Evolutionary conservation across 495 filamentous ascomycete species (phyloP), one percentile per base, ranked within the genome.

Genomic region (Letharia columbiana): DNA sequence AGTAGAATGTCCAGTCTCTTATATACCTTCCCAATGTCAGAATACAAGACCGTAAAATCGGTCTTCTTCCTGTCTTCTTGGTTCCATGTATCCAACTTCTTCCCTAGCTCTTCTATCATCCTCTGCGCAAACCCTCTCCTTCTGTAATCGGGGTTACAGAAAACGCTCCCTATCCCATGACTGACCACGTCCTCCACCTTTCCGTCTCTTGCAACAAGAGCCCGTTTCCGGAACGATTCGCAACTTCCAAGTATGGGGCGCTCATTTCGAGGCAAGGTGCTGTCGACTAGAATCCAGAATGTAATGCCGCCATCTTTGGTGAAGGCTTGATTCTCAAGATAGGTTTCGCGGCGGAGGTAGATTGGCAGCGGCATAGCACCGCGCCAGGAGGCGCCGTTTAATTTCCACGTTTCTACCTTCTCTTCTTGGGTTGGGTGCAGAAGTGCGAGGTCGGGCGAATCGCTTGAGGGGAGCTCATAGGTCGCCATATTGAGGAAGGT

Each of bases 101-200:
- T 77, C 62, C 77, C 79, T 62, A 86, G 68, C 69, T 84, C 84
- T 57, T 79, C 76, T 68, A 90, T 77, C 86, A 91, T 86, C 52
- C 91, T 79, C 62, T 82, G 82, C 0, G 90, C 91, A 75, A 96
- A 97, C 28, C 92, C 90, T 60, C 81, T 83, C 12, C 89, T 87
- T 66, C 94, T 75, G 70, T 83, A 88, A 69, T 85, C 78, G 2
- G 84, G 82, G 20, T 90, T 84, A 49, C 87, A 91, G 75, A 91
- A 98, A 2, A 98, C 94, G 67, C 89, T 91, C 18, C 88, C 91
- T 50, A 98, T 83, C 12, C 90, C 90, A 75, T 96, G 87, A 23
- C 84, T 83, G n/a, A 87, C 75, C 4, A 84, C 83, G 50, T 96
- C 86, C 66, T 83, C 76, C 15, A 91, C 81, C 12, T 74, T 66